Evolutionary conservation across 331 rosid species (phyloP).

Genomic region (Ulmus americana): DNA sequence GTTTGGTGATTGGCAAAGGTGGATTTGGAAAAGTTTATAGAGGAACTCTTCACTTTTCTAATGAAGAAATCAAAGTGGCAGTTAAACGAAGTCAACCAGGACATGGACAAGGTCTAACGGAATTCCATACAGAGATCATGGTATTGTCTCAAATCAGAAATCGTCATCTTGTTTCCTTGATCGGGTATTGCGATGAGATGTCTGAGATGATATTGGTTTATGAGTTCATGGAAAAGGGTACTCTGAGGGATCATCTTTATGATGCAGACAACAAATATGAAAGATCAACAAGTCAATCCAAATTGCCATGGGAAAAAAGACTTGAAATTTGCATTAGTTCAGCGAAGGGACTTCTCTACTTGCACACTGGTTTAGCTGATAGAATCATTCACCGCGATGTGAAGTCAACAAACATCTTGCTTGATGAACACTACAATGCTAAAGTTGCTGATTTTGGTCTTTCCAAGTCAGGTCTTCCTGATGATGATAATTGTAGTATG

Average conservation of each 20-base stretch:
- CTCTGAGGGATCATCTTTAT: constrained; percentile 49
- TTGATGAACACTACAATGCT: constrained; percentile 35
- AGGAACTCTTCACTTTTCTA: neutral
- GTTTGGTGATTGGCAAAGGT: constrained; percentile 32
- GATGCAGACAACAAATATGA: neutral
- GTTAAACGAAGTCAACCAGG: constrained; percentile 42
- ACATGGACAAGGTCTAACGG: constrained; percentile 44
- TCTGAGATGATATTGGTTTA: constrained; percentile 55
- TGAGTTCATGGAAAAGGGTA: constrained; percentile 54
- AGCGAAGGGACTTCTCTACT: constrained; percentile 48
- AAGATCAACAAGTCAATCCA: constrained; percentile 19
- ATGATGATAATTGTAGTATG: constrained; percentile 46
- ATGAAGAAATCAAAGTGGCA: constrained; percentile 26
- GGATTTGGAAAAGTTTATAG: constrained; percentile 31
- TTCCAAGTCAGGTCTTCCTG: constrained; percentile 38
- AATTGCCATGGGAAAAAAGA: constrained; percentile 49
- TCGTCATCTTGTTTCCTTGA: constrained; percentile 41
- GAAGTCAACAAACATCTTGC: constrained; percentile 49
- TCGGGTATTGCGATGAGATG: constrained; percentile 51
- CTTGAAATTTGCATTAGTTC: constrained; percentile 53
- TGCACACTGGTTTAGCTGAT: constrained; percentile 45
- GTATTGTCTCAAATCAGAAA: constrained; percentile 49
- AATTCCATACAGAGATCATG: constrained; percentile 44
- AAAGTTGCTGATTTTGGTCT: constrained; percentile 62
- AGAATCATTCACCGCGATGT: constrained; percentile 56